Conservation (phyloP, 164 flowering plant species). For the Vitis rupestris region DNA sequence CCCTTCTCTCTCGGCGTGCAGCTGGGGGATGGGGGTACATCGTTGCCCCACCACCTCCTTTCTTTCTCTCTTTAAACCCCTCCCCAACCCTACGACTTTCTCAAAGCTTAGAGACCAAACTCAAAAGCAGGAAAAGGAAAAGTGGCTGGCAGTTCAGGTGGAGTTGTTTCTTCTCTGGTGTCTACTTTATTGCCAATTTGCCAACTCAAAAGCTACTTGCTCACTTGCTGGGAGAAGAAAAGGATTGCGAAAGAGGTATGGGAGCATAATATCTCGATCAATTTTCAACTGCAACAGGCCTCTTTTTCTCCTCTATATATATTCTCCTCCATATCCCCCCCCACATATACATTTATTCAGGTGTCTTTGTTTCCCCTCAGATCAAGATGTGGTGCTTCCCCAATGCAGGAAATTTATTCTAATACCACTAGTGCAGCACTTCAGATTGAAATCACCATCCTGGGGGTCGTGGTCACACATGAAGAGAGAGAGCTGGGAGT, state of each 20-base stretch:
- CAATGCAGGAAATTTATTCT: no score
- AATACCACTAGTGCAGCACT: no score
- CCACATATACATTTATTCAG: no score
- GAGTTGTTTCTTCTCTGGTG: constrained; percentile 14
- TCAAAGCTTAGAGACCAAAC: constrained; percentile 4
- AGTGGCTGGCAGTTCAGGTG: constrained; percentile 16
- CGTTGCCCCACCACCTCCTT: constrained; percentile 15
- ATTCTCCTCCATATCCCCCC: no score
- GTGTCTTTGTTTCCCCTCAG: no score
- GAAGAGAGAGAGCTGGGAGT: no score
- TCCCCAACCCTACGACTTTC: constrained; percentile 1
- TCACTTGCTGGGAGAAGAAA: neutral
- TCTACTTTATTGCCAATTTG: constrained; percentile 19
- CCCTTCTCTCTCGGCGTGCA: constrained; percentile 3
- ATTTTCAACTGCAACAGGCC: no score
- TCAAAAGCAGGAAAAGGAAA: constrained; percentile 8
- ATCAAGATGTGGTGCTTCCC: no score
- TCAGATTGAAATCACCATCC: no score
- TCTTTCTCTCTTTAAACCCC: neutral
- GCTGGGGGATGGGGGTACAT: neutral
- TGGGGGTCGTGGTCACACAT: no score
- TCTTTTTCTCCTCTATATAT: no score
- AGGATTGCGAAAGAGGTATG: neutral
- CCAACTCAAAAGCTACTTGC: constrained; percentile 27
- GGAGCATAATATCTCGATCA: neutral